Evolutionary conservation across 2,329 filamentous ascomycete genomes (phyloP), one percentile per base, ranked within the genome.

Genomic region (Magnaporthiopsis rhizophila): DNA sequence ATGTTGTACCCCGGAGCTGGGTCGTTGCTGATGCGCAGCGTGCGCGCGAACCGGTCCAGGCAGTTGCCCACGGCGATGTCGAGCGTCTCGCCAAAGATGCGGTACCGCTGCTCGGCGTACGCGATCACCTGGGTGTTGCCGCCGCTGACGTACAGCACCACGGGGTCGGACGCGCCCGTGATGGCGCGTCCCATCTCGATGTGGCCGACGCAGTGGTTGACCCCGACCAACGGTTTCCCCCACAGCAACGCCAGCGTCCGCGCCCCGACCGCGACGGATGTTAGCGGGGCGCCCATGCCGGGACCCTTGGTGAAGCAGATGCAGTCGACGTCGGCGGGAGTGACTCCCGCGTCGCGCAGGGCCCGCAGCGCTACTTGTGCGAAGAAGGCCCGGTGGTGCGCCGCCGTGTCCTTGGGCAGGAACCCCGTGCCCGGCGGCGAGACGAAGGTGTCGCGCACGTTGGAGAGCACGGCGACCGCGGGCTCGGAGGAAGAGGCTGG

Each of bases 31-130:
- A 99, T 97, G 70, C 85, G 85, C 61, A 99, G 83, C 3, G 93
- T 96, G 70, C 95, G 87, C 38, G 95, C 95, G 74, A 99, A 98
- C 45, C 95, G 87, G 76, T 99, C 95, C 60, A 99, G 86, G 74
- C 95, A 98, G 78, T 99, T 99, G 5, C 95, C 95, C 13, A 99
- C 94, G 18, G 95, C 95, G 69, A 98, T 98, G 74, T 99, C 95
- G 62, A 99, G 87, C 1, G 95, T 93, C 79, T 99, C 95, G 67
- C 95, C 95, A 75, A 99, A 99, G 74, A 99, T 99, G 65, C 95
- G 89, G 79, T 99, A 99, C 65, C 94, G 86, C 74, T 93, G 91
- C 68, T 94, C 90, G 50, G 92, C 92, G 78, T 98, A 99, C 60
- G 95, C 95, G 69, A 98, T 98, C 32, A 98, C 94, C 79, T 99